phyloP scores from a whole-genome alignment of 2,329 filamentous ascomycete genomes.

The Teratosphaeria destructans region DNA sequence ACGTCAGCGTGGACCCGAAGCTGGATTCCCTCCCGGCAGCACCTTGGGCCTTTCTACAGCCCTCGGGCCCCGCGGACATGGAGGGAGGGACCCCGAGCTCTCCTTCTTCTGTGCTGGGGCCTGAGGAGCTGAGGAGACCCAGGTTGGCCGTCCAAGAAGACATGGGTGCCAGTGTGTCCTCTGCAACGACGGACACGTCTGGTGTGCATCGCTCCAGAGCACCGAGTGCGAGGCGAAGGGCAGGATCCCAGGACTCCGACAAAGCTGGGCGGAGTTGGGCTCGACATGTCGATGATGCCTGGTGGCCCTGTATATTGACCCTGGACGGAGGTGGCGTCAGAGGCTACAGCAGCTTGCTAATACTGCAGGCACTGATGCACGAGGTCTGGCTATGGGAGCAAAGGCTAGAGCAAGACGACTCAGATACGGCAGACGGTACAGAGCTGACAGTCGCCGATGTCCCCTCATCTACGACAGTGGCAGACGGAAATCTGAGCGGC shows the following conservation, averaged over 20 bases:
- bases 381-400: conserved; percentile 36
- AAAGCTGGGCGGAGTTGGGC: conserved; percentile 36
- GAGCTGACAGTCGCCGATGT: background rate
- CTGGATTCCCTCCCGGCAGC: conserved; percentile 25
- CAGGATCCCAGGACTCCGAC: conserved; percentile 27
- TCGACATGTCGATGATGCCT: conserved; percentile 33
- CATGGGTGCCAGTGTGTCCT: conserved; percentile 15
- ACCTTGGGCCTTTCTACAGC: conserved; percentile 23
- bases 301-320: conserved; percentile 39
- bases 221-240: conserved; percentile 16
- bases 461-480: background rate
- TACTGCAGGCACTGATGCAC: conserved; percentile 39
- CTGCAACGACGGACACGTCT: conserved; percentile 4
- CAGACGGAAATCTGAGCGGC: background rate
- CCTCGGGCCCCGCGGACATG: conserved; percentile 7
- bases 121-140: background rate
- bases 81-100: conserved; percentile 2
- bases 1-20: conserved; percentile 1
- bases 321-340: conserved; percentile 42
- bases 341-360: conserved; percentile 41
- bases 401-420: conserved; percentile 28
- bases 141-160: background rate
- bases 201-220: conserved; percentile 8
- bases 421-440: conserved; percentile 13
- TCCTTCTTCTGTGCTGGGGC: background rate